Conservation (phyloP, 2,329 filamentous ascomycete genomes). For the Teratosphaeria nubilosa region DNA sequence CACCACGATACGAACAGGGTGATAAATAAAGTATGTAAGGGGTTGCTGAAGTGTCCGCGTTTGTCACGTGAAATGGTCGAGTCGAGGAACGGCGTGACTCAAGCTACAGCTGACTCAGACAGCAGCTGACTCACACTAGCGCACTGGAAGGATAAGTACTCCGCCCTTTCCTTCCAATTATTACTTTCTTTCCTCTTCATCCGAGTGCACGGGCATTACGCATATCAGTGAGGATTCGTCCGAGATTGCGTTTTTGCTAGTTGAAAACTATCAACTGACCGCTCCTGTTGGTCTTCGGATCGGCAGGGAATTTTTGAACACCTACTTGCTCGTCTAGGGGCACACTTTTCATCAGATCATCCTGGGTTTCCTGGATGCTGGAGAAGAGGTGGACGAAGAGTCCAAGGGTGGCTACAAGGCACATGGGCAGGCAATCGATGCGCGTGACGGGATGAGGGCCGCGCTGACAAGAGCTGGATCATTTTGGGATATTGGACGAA, state of each 20-base stretch:
- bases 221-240: conserved; percentile 79
- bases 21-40: no score
- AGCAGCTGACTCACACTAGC: neutral
- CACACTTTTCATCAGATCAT: conserved; percentile 11
- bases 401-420: no score
- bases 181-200: conserved; percentile 39
- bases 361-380: neutral
- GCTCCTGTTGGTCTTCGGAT: conserved; percentile 60
- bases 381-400: neutral
- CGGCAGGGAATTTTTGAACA: conserved; percentile 69
- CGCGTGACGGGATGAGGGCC: neutral
- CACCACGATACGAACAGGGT: no score
- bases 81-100: neutral
- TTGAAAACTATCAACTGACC: conserved; percentile 77
- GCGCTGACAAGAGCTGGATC: neutral
- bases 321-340: neutral
- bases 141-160: neutral
- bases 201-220: conserved; percentile 66
- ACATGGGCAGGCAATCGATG: neutral
- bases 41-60: no score
- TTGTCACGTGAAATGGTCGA: no score
- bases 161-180: conserved; percentile 5
- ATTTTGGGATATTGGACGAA: neutral
- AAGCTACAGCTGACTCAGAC: neutral
- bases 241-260: conserved; percentile 82